A percentile compares a stretch with the other conserved stretches of the same genome.
phyloP scores from a whole-genome alignment of 768 basidiomycete genomes.

The Cyclocybe cylindracea region DNA sequence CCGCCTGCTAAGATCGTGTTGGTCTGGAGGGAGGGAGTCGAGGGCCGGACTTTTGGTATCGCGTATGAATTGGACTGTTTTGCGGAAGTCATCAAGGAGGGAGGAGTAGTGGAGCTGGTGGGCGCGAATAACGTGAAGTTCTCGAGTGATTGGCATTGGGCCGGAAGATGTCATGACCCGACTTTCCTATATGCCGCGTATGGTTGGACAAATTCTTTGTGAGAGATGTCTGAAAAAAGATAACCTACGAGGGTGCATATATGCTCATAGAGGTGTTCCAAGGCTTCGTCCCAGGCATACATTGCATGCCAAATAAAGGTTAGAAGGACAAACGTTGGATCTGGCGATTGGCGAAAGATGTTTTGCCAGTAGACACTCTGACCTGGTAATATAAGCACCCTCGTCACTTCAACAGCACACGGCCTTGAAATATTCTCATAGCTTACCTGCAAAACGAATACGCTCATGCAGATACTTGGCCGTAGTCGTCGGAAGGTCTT shows the following conservation, averaged over 20 bases:
- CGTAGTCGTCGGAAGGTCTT: constrained; percentile 35
- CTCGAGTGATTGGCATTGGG: constrained; percentile 40
- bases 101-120: constrained; percentile 55
- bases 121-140: constrained; percentile 56
- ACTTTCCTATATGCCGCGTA: constrained; percentile 9
- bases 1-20: constrained; percentile 17
- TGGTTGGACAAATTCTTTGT: not conserved
- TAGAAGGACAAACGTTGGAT: constrained; percentile 58
- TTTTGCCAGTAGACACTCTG: constrained; percentile 50
- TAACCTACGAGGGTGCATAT: constrained; percentile 46
- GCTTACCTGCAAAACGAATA: constrained; percentile 44
- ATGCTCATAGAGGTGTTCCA: constrained; percentile 53
- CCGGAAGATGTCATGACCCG: constrained; percentile 16
- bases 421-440: not conserved
- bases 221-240: not conserved
- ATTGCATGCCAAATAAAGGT: constrained; percentile 59
- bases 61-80: constrained; percentile 48
- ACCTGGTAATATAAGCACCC: constrained; percentile 20
- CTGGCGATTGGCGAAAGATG: constrained; percentile 38
- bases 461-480: constrained; percentile 44
- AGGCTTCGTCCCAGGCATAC: constrained; percentile 62
- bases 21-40: constrained; percentile 24
- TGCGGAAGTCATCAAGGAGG: constrained; percentile 54
- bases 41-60: constrained; percentile 53
- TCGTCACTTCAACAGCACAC: not conserved